Conservation (phyloP, 2,329 filamentous ascomycete species). For the Beauveria rudraprayagi region DNA sequence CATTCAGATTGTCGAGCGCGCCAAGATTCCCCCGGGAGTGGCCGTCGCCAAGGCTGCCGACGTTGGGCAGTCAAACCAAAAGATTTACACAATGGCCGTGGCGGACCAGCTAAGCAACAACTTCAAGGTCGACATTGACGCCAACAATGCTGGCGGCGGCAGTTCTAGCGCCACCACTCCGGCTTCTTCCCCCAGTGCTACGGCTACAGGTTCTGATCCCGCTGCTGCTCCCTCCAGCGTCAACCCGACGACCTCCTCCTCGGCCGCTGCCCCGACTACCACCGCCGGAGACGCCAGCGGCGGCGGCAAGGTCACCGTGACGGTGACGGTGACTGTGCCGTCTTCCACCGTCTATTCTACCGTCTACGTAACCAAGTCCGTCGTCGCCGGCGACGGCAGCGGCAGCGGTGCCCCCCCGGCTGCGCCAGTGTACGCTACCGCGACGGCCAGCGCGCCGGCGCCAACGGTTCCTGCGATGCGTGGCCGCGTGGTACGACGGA, state of each 20-base stretch:
- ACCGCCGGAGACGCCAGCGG: background rate
- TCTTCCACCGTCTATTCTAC: slow-evolving; percentile 31
- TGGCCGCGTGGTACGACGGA: background rate
- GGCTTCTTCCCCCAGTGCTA: background rate
- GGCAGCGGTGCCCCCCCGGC: background rate
- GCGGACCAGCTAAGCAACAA: slow-evolving; percentile 35
- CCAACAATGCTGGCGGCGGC: slow-evolving; percentile 15
- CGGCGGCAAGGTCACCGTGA: slow-evolving; percentile 20
- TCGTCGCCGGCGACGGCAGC: background rate
- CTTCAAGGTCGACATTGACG: slow-evolving; percentile 36
- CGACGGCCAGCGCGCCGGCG: background rate
- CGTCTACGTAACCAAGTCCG: slow-evolving; percentile 19
- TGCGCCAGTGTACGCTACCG: background rate
- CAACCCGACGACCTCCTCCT: background rate
- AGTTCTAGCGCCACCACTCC: background rate
- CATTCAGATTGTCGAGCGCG: slow-evolving; percentile 26
- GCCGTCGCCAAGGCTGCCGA: slow-evolving; percentile 17
- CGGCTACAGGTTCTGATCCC: slow-evolving; percentile 9
- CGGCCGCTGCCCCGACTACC: background rate
- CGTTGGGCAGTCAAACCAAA: slow-evolving; percentile 28
- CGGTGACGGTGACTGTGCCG: slow-evolving; percentile 28
- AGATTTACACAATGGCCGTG: slow-evolving; percentile 37
- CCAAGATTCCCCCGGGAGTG: background rate
- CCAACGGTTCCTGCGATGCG: background rate
- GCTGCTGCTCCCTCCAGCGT: slow-evolving; percentile 12